A percentile compares a stretch with the other conserved stretches of the same genome.
phyloP scores from a whole-genome alignment of 331 rosid genomes.

The Quercus tomentella region DNA sequence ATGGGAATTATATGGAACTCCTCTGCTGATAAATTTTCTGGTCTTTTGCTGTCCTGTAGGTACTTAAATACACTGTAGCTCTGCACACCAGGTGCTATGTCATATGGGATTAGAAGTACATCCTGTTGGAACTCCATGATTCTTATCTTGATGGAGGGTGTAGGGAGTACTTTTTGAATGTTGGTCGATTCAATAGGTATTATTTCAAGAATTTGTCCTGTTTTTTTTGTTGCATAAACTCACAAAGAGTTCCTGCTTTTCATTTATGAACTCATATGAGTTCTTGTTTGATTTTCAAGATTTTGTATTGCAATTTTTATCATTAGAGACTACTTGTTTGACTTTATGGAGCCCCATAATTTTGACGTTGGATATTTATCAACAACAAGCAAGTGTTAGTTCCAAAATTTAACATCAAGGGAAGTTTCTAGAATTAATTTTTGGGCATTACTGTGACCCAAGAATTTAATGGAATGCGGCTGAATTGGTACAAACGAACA shows the following conservation, averaged over 20 bases:
- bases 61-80: slow-evolving; percentile 21
- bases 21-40: background rate
- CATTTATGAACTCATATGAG: background rate
- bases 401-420: background rate
- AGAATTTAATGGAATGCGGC: background rate
- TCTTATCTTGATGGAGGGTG: background rate
- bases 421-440: background rate
- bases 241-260: background rate
- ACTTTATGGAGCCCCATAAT: background rate
- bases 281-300: background rate
- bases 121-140: background rate
- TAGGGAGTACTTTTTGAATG: background rate
- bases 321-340: background rate
- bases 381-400: no score
- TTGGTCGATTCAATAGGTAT: background rate
- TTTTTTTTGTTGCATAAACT: background rate
- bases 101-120: slow-evolving; percentile 2
- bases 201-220: background rate
- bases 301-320: background rate
- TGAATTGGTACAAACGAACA: background rate
- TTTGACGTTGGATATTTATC: background rate
- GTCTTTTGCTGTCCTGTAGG: background rate
- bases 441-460: background rate
- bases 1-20: background rate
- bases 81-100: background rate